These are phyloP conservation scores for Teratosphaeriaceae sp. DNA, from an alignment of 2,329 filamentous ascomycete genomes.

Conservation along the genomic window DNA sequence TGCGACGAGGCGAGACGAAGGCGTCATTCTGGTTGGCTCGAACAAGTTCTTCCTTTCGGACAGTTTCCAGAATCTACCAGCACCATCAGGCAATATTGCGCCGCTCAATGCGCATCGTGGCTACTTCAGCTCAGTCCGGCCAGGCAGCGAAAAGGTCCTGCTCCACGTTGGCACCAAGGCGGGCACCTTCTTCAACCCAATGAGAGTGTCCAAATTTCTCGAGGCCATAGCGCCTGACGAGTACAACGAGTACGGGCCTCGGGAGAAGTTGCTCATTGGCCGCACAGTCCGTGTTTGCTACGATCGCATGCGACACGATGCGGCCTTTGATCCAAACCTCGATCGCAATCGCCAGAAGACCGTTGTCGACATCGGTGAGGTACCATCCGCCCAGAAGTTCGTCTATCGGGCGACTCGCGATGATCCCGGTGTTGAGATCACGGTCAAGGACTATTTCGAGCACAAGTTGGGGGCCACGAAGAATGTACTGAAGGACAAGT, in stretches of 20 bases:
- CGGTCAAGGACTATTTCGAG: conserved; percentile 2
- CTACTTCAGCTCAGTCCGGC: conserved; percentile 3
- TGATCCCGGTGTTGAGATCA: background rate
- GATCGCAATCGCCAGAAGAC: conserved; percentile 7
- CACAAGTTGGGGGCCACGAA: background rate
- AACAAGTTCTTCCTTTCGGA: conserved; percentile 3
- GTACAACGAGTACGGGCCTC: background rate
- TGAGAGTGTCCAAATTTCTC: conserved; percentile 1
- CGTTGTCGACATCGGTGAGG: conserved; percentile 1
- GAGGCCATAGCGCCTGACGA: background rate
- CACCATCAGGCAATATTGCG: background rate
- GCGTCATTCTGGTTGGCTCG: background rate
- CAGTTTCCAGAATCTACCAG: background rate
- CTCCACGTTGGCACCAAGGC: conserved; percentile 1
- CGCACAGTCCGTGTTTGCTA: conserved; percentile 1
- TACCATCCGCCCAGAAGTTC: background rate
- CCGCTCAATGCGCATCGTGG: conserved; percentile 3
- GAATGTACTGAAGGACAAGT: background rate
- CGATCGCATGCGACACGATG: background rate
- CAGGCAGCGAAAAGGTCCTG: background rate
- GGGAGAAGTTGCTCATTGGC: background rate
- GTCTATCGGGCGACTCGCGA: no score
- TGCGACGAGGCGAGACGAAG: background rate
- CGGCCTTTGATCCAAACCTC: background rate
- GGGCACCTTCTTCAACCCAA: conserved; percentile 3